These are phyloP conservation scores for Fusarium pseudoanthophilum DNA, from an alignment of 2,329 filamentous ascomycete species.

Conservation along the genomic window DNA sequence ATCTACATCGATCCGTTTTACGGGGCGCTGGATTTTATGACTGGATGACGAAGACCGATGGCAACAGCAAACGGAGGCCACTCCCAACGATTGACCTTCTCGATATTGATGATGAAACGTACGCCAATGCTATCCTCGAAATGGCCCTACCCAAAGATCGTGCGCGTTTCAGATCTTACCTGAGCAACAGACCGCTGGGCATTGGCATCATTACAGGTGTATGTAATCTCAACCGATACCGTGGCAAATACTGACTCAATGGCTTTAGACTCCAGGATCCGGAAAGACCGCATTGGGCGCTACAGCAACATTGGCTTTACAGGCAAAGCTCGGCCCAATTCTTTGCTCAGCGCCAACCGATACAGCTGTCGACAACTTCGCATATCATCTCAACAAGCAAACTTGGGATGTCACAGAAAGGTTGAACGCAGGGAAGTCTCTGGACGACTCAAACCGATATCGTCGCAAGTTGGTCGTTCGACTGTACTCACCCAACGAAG, in stretches of 20 bases:
- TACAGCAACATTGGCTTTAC: constrained; percentile 8
- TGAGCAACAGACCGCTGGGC: constrained; percentile 9
- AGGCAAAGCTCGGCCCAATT: not conserved
- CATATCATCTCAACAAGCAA: not conserved
- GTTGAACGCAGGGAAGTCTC: not conserved
- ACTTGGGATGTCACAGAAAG: not conserved
- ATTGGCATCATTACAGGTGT: constrained; percentile 28
- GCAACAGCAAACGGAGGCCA: not conserved
- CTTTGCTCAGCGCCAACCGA: constrained; percentile 16
- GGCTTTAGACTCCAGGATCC: not conserved
- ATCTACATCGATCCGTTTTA: constrained; percentile 21
- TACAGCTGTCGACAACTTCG: constrained; percentile 6
- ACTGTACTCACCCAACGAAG: not conserved
- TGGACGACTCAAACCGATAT: accelerated
- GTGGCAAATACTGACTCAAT: not conserved
- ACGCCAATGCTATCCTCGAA: not conserved
- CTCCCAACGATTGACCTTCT: constrained; percentile 17
- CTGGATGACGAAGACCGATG: not conserved
- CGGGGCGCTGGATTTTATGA: constrained; percentile 21
- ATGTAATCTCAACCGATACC: not conserved
- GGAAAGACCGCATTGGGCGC: constrained; percentile 23
- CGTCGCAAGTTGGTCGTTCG: constrained; percentile 10
- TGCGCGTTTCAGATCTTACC: constrained; percentile 17
- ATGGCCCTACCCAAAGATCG: constrained; percentile 2
- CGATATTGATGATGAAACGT: not conserved